Percentiles rank a stretch among this genome's conserved stretches.
phyloP scores from a whole-genome alignment of 192 early-diverging fungal species.

The Backusella parvicylindrica region DNA sequence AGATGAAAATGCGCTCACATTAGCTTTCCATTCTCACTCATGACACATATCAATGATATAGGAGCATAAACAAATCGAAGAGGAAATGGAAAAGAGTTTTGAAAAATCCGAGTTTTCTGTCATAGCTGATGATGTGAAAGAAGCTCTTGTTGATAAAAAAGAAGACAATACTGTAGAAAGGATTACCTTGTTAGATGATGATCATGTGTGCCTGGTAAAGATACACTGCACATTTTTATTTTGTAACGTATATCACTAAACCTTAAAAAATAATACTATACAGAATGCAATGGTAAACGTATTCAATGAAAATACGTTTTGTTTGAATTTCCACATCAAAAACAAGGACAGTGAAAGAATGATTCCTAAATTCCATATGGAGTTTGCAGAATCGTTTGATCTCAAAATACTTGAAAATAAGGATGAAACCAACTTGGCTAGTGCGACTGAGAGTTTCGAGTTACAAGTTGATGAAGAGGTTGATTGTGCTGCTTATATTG shows the following conservation, averaged over 20 bases:
- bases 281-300: constrained; percentile 11
- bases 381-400: constrained; percentile 30
- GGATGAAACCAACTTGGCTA: constrained; percentile 3
- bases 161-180: background rate
- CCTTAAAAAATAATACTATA: background rate
- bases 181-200: background rate
- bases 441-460: constrained; percentile 25
- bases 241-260: too few relatives aligned
- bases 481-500: constrained; percentile 20
- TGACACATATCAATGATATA: background rate
- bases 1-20: background rate
- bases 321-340: constrained; percentile 15
- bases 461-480: constrained; percentile 23
- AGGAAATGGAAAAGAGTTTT: background rate
- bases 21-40: background rate
- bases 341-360: constrained; percentile 11
- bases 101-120: background rate
- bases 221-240: too few relatives aligned
- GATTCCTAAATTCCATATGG: constrained; percentile 19
- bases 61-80: background rate
- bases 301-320: constrained; percentile 19
- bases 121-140: background rate
- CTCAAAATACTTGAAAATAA: constrained; percentile 1
- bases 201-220: background rate
- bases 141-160: constrained; percentile 2